Conservation (phyloP, 352 stramenopile genomes). For the Globisporangium iwayamae region DNA sequence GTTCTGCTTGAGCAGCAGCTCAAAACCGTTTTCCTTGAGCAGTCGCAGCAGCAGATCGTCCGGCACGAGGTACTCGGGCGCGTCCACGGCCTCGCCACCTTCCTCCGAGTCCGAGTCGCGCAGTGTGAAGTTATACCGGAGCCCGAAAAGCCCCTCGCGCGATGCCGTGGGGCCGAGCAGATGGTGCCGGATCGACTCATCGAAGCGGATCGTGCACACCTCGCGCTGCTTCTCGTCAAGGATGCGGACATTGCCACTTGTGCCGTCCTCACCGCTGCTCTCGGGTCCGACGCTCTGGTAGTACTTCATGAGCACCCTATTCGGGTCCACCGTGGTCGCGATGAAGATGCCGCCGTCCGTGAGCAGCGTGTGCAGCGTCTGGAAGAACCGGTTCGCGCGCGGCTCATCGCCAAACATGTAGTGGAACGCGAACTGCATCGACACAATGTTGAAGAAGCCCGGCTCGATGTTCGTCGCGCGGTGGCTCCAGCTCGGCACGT, state of each 20-base stretch:
- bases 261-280: constrained; percentile 21
- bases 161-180: constrained; percentile 37
- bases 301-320: constrained; percentile 87
- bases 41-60: constrained; percentile 70
- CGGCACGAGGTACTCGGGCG: constrained; percentile 90
- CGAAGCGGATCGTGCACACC: constrained; percentile 76
- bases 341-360: constrained; percentile 93
- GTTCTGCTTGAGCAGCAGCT: constrained; percentile 80
- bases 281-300: constrained; percentile 41
- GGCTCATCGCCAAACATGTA: constrained; percentile 97
- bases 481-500: constrained; percentile 50
- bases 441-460: constrained; percentile 93
- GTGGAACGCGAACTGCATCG: constrained; percentile 99
- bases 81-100: constrained; percentile 79
- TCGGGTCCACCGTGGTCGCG: constrained; percentile 96
- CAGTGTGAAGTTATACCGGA: constrained; percentile 91
- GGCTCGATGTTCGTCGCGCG: constrained; percentile 37
- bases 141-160: constrained; percentile 60
- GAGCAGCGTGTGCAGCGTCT: constrained; percentile 90
- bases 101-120: constrained; percentile 66
- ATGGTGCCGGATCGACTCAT: constrained; percentile 45
- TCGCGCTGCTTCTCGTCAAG: constrained; percentile 71
- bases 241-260: constrained; percentile 55
- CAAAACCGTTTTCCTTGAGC: constrained; percentile 72
- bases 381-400: constrained; percentile 92